Conservation (phyloP, 2,329 filamentous ascomycete species). For the Polytolypa hystricis region DNA sequence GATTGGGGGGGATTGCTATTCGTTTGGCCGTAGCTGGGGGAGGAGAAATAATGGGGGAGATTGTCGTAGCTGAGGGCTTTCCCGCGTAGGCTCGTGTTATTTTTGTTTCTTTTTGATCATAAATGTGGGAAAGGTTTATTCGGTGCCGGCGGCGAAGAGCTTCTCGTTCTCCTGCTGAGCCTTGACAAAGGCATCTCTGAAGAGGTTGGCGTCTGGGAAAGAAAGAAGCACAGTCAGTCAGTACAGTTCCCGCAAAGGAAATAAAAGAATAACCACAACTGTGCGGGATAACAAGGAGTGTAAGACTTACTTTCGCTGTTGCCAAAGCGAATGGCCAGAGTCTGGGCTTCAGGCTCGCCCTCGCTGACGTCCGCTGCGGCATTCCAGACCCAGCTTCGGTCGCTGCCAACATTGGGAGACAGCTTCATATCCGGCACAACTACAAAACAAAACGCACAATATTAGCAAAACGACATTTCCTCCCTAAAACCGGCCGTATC, state of each 20-base stretch:
- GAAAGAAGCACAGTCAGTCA: no score
- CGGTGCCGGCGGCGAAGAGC: constrained; percentile 50
- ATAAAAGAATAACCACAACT: background rate
- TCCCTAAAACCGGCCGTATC: no score
- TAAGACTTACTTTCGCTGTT: constrained; percentile 79
- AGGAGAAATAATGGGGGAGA: background rate
- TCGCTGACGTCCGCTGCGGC: constrained; percentile 95
- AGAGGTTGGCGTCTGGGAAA: constrained; percentile 72
- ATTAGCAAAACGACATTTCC: no score
- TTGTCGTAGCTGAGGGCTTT: background rate
- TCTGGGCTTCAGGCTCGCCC: constrained; percentile 92
- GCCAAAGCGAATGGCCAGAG: constrained; percentile 91
- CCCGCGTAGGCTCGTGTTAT: no score
- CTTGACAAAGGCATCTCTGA: constrained; percentile 97
- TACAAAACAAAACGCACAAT: constrained; percentile 26
- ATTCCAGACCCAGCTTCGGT: constrained; percentile 99
- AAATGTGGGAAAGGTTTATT: constrained; percentile 1
- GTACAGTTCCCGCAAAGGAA: background rate
- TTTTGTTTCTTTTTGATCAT: no score
- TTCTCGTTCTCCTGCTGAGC: constrained; percentile 93
- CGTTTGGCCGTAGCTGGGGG: no score
- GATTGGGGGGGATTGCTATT: background rate
- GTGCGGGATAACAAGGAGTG: background rate
- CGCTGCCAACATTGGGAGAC: constrained; percentile 91
- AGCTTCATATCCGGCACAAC: constrained; percentile 99